Evolutionary conservation across 352 stramenopile genomes (phyloP), one percentile per base, ranked within the genome.

Genomic region (Phytophthora fragariaefolia): DNA sequence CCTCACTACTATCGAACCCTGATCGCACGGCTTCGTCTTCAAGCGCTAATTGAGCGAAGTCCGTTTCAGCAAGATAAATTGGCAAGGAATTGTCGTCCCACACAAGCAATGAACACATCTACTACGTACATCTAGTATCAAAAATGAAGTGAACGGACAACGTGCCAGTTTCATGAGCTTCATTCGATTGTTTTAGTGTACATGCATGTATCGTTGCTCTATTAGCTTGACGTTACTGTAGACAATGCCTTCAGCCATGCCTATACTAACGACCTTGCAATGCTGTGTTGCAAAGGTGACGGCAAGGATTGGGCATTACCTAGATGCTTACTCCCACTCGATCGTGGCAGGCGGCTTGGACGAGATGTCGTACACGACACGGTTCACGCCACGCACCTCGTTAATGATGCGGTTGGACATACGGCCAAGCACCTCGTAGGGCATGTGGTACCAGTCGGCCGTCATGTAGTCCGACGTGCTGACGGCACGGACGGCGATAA

Each of bases 391-490:
- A 34, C 88, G 85, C 66, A 99, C 97, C 83, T 99, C 97, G 78
- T 99, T 99, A 76, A 99, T 99, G 69, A 99, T 98, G 50, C 96
- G 88, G 80, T 97, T 99, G 38, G 92, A 98, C 91, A 99, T 99
- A 53, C 82, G 92, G 27, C 91, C 94, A 62, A 99, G 90, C 36
- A 99, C 86, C 54, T 99, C 96, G 78, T 99, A 99, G 40, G 97
- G 97, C 83, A 99, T 98, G 76, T 98, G 94, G 83, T 99, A 99
- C 92, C 98, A 99, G 79, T 99, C 97, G 17, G 97, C 98, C 24
- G 98, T 99, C 98, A 99, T 99, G 80, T 98, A 99, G 80, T 99
- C 98, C 26, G 94, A 99, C n/a, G 98, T 99, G 61, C 96, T 97
- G 22, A 99, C 97, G 65, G 95, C 98, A 55, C 98, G 94, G 53